Base-by-base conservation (phyloP, 2,329 filamentous ascomycete species). In the Monilinia laxa region DNA sequence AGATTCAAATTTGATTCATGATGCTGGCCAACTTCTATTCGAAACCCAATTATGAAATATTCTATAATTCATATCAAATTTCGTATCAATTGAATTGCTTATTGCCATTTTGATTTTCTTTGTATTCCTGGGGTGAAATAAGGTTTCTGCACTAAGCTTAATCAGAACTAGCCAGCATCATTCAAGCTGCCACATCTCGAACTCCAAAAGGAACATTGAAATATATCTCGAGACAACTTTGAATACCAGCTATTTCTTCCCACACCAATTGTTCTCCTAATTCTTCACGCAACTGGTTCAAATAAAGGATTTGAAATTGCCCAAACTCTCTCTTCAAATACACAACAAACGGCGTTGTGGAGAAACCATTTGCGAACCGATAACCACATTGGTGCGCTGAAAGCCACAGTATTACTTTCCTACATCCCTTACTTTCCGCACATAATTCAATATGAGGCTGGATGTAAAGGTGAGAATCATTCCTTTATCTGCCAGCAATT, bases 401-500 rank as follows among this genome's bases (percentile, higher is more conserved):
- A 72, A 72, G 71, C 72, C 71, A 73, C 71, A 70, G 28, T 53
- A 65, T 52, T 68, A 47, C 59, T 67, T 67, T 67, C 62, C 64
- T 68, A 51, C 52, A 62, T 52, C 68, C 70, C 71, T 70, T 70
- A 68, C 68, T 42, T 63, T 66, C 51, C 35, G 55, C 51, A 65
- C 58, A 65, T 65, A 60, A 62, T 49, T 49, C 77, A 81, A 72
- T 64, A 87, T 87, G 84, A 83, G 82, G 74, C 81, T 87, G 75
- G 84, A 87, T 76, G 81, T 87, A 57, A 86, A 86, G 83, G 84
- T 86, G 78, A 70, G 79, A 72, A 65, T 38, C 40, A 64, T 69
- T 52, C 28, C 14, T 60, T 62, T 62, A 23, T 20, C 18, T 67
- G 64, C n/a, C 16, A 23, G n/a, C 16, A 51, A 62, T 63, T 42